Percentiles rank a stretch among this genome's conserved stretches.
phyloP scores from a whole-genome alignment of 2,329 filamentous ascomycete species.

The Colletotrichum eleusines region DNA sequence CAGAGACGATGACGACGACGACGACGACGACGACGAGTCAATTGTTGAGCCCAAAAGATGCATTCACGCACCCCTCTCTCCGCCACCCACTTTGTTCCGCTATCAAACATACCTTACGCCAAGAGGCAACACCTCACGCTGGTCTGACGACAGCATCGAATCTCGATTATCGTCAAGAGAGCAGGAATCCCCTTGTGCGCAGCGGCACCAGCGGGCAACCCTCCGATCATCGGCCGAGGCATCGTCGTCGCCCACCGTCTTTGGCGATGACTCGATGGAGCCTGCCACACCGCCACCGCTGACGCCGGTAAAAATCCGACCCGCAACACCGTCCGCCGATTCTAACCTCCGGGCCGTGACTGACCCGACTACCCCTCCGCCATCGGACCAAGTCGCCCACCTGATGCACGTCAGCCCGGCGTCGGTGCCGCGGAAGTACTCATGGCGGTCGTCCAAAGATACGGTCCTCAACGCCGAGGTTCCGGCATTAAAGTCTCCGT shows the following conservation, averaged over 20 bases:
- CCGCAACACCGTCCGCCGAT: constrained; percentile 35
- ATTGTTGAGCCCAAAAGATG: not conserved
- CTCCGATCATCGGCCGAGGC: constrained; percentile 31
- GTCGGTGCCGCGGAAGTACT: constrained; percentile 24
- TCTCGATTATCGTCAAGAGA: constrained; percentile 36
- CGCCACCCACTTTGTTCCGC: constrained; percentile 25
- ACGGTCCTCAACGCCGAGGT: constrained; percentile 31
- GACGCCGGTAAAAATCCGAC: constrained; percentile 31
- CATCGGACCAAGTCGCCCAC: constrained; percentile 26
- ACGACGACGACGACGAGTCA: not conserved
- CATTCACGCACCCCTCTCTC: not conserved
- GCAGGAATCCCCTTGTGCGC: constrained; percentile 30
- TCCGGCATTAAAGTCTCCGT: constrained; percentile 23
- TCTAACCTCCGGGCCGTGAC: constrained; percentile 18
- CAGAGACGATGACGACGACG: not conserved
- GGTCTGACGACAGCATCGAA: constrained; percentile 39
- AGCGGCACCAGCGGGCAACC: constrained; percentile 18
- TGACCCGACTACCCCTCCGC: constrained; percentile 34
- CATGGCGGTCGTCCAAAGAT: constrained; percentile 37
- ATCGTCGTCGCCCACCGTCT: constrained; percentile 33
- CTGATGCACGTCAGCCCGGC: constrained; percentile 19
- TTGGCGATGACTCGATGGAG: constrained; percentile 29
- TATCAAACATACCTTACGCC: constrained; percentile 23
- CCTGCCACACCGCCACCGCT: constrained; percentile 13
- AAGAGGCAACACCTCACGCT: constrained; percentile 32